Base-by-base conservation (phyloP, 805 yeast species). In the Cyberlindnera euphorbiae region DNA sequence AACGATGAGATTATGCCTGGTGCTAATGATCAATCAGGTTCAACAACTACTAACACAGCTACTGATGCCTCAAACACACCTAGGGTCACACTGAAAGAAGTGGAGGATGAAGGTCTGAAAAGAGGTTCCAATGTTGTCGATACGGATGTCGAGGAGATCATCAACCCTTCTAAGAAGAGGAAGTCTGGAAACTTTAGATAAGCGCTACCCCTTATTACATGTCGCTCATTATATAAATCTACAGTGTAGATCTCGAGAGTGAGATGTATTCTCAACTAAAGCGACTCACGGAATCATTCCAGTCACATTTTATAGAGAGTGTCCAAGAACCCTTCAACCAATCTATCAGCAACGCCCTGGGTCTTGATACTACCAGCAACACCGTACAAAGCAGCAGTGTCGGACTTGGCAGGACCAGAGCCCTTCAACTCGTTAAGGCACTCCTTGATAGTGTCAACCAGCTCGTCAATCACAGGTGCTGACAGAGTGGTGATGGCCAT, bases 351-450 rank as follows among this genome's bases (percentile, higher is more conserved):
- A 11, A 93, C 78, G 3, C 95, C 93, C 0, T 79, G 73, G 0
- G 96, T 87, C 39, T 74, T 66, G 16, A 93, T 76, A 52, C 93
- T 84, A 7, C 96, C 97, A 2, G 97, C 97, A 31, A 90, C 94
- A 47, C 98, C 98, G 53, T 90, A 90, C 30, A 90, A 56, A 4
- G 93, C 95, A 12, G 95, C 93, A 1, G 96, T 86, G 39, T 83
- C 86, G 15, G 76, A 73, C 30, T 51, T 39, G 23, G 47, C 32
- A 4, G 50, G 36, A 16, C 38, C 33, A 52, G 35, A 50, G 58
- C 51, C 54, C 30, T 43, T 26, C 30, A 39, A 38, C 17, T 38
- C 39, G 9, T 47, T 38, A 5, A 63, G 58, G 26, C 54, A 47
- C 8, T 44, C 47, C 24, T 60, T 58, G 39, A 75, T 55, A 23